phyloP scores from a whole-genome alignment of 305 asterid species.

The Plantago rigida region DNA sequence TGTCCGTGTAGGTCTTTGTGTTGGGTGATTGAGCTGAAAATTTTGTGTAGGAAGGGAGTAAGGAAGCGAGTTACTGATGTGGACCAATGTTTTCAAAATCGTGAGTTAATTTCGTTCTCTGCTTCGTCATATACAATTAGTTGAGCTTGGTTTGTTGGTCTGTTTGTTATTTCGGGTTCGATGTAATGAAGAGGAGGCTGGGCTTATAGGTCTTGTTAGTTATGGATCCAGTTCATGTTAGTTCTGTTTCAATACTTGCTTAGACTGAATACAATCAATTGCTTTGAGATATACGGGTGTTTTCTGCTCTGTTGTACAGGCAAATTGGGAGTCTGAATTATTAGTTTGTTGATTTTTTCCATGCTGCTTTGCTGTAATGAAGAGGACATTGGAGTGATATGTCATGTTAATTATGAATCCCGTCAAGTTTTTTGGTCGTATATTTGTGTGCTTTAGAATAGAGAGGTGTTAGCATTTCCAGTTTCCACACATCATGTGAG shows the following conservation, averaged over 20 bases:
- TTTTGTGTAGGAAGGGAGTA: conserved; percentile 22
- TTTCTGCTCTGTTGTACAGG: background rate
- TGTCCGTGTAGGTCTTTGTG: conserved; percentile 20
- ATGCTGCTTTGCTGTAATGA: too few species aligned
- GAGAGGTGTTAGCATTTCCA: background rate
- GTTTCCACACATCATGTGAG: background rate
- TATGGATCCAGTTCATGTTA: background rate
- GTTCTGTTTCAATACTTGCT: background rate
- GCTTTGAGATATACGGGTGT: background rate
- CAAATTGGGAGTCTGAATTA: too few species aligned
- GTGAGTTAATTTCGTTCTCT: conserved; percentile 40
- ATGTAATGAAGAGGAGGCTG: background rate
- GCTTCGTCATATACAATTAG: conserved; percentile 1
- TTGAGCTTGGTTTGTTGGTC: conserved; percentile 3
- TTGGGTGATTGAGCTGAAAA: conserved; percentile 23
- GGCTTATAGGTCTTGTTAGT: background rate
- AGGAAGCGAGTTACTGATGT: conserved; percentile 52
- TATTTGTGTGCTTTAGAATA: background rate
- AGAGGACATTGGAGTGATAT: background rate
- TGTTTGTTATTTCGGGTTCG: conserved; percentile 2
- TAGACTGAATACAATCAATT: background rate
- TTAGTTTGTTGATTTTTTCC: background rate
- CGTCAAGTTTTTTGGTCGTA: background rate
- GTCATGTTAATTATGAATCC: background rate
- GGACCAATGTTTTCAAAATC: conserved; percentile 94